These are phyloP conservation scores for Aureobasidium sp. DNA, from an alignment of 2,329 filamentous ascomycete species.

Conservation along the genomic window DNA sequence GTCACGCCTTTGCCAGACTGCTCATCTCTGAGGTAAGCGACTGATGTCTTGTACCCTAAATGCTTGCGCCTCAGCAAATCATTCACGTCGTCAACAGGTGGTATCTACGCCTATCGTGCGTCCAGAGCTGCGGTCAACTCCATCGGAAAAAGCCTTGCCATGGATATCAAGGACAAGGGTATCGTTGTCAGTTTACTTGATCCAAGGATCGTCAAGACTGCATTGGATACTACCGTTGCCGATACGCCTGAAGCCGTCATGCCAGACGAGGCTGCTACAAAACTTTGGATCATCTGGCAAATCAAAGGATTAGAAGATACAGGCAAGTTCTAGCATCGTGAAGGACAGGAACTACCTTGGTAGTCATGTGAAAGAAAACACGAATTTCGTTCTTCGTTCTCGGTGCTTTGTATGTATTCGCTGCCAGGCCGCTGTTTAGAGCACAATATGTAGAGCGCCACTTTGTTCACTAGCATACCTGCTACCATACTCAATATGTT, in stretches of 20 bases:
- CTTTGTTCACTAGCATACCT: no score
- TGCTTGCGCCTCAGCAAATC: background rate
- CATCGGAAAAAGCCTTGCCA: constrained; percentile 36
- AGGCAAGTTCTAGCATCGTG: constrained; percentile 39
- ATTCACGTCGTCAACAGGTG: constrained; percentile 26
- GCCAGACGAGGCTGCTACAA: constrained; percentile 36
- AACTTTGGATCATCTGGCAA: constrained; percentile 35
- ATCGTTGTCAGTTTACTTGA: constrained; percentile 37
- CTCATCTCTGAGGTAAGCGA: constrained; percentile 23
- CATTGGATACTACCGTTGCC: constrained; percentile 22
- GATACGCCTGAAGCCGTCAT: constrained; percentile 32
- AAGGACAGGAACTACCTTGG: constrained; percentile 35
- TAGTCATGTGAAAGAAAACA: constrained; percentile 16
- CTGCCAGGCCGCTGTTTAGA: no score
- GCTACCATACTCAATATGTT: background rate
- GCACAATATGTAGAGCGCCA: no score
- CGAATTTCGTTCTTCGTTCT: no score
- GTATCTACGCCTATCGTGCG: constrained; percentile 35
- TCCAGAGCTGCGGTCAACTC: constrained; percentile 39
- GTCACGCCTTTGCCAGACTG: constrained; percentile 29
- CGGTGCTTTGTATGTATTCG: no score
- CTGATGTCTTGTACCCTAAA: background rate
- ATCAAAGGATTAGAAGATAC: constrained; percentile 34
- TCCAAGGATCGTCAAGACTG: constrained; percentile 36
- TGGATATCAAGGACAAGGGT: constrained; percentile 34